phyloP scores from a whole-genome alignment of 2,329 filamentous ascomycete genomes.

The Zalaria obscura region DNA sequence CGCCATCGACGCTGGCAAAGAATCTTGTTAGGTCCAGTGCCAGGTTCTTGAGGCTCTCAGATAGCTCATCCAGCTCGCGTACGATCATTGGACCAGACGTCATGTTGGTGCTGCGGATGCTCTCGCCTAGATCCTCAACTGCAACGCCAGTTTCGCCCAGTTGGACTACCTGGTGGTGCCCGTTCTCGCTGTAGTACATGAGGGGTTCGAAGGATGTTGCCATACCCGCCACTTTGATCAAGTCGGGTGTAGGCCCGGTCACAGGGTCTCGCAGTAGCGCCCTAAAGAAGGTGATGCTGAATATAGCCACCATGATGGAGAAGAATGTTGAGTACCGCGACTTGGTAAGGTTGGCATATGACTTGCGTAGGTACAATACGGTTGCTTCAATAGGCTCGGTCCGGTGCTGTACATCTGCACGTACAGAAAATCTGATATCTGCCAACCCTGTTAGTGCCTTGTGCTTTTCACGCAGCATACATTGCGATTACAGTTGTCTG shows the following conservation, averaged over 20 bases:
- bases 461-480: not conserved
- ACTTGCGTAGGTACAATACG: conserved; percentile 47
- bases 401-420: conserved; percentile 76
- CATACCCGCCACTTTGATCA: conserved; percentile 80
- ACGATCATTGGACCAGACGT: conserved; percentile 79
- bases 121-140: conserved; percentile 90
- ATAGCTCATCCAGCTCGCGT: conserved; percentile 68
- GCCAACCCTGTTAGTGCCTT: conserved; percentile 10
- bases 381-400: conserved; percentile 70
- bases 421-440: conserved; percentile 81
- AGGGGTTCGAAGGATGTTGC: conserved; percentile 87
- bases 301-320: conserved; percentile 45
- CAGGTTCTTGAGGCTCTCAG: conserved; percentile 71
- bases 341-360: conserved; percentile 46
- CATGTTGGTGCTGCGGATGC: conserved; percentile 79
- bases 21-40: conserved; percentile 80
- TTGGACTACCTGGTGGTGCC: conserved; percentile 71
- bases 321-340: conserved; percentile 55
- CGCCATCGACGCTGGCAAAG: conserved; percentile 84
- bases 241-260: conserved; percentile 58
- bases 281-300: conserved; percentile 52
- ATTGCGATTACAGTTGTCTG: conserved; percentile 19
- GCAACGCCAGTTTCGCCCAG: conserved; percentile 84
- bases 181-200: conserved; percentile 88
- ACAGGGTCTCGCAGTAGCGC: conserved; percentile 55